Evolutionary conservation across 2,329 filamentous ascomycete genomes (phyloP).

Genomic region (Alternaria gansuensis): DNA sequence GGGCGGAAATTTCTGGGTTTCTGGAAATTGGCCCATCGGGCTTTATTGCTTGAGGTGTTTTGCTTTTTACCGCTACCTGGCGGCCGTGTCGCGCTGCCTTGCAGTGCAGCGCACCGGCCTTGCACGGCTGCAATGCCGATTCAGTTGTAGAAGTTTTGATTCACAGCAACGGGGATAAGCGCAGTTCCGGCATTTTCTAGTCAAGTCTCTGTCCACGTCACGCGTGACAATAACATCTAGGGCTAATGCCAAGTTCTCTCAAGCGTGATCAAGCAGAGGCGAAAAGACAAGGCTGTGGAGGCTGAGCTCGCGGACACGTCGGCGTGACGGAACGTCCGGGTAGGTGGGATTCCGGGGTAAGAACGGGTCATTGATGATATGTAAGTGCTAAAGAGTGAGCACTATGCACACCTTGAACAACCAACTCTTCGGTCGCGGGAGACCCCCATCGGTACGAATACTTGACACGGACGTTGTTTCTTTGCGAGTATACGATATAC

Average conservation of each 20-base stretch:
- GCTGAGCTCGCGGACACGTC: constrained; percentile 18
- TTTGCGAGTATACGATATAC: not conserved
- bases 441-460: not conserved
- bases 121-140: not conserved
- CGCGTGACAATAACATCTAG: not conserved
- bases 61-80: not conserved
- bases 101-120: not conserved
- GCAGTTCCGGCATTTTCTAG: not conserved
- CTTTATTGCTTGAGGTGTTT: not conserved
- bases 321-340: constrained; percentile 21
- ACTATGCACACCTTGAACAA: not conserved
- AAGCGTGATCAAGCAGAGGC: constrained; percentile 7
- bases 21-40: not conserved
- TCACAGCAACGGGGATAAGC: not conserved
- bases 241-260: not conserved
- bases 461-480: not conserved
- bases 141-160: not conserved
- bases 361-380: not conserved
- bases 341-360: constrained; percentile 9
- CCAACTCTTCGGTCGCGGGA: constrained; percentile 1
- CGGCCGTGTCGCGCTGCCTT: not conserved
- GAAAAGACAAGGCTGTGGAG: constrained; percentile 27
- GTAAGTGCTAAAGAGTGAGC: constrained; percentile 1
- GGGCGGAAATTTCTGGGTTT: not conserved
- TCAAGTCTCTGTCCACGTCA: not conserved